Conservation (phyloP, 257 asterid species). For the Primulina eburnea region DNA sequence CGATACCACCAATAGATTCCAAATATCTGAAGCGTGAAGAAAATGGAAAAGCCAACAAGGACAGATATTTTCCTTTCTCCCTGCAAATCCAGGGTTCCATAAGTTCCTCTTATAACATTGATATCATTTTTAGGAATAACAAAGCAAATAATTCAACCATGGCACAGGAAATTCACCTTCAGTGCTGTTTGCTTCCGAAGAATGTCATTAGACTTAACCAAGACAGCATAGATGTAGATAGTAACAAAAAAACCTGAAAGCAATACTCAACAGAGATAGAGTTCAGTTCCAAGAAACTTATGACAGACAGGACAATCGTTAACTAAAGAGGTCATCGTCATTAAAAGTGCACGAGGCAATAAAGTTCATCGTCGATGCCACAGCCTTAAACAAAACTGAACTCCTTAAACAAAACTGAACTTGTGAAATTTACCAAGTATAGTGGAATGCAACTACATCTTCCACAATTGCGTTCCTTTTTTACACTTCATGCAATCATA, state of each 20-base stretch:
- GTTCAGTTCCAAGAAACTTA: neutral
- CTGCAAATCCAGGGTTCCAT: conserved; percentile 40
- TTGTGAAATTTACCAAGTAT: neutral
- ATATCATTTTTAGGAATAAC: conserved; percentile 13
- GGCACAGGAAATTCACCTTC: conserved; percentile 50
- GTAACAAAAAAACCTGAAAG: conserved; percentile 70
- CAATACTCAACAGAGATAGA: conserved; percentile 18
- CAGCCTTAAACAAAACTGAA: neutral
- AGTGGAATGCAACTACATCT: neutral
- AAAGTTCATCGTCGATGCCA: conserved; percentile 20
- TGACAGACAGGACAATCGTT: conserved; percentile 6
- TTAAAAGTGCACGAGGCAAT: neutral
- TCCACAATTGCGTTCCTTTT: neutral
- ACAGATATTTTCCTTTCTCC: conserved; percentile 75
- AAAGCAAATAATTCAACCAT: conserved; percentile 19
- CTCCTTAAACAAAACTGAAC: neutral
- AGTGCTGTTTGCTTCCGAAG: conserved; percentile 91
- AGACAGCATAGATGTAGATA: conserved; percentile 69
- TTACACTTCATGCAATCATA: neutral
- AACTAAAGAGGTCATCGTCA: neutral
- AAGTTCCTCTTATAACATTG: conserved; percentile 13
- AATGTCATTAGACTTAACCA: conserved; percentile 86
- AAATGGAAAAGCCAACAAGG: conserved; percentile 53
- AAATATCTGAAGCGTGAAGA: conserved; percentile 58
- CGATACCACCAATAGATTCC: conserved; percentile 85